phyloP scores from a whole-genome alignment of 2,329 filamentous ascomycete genomes.

The Penicillium sumatraense region DNA sequence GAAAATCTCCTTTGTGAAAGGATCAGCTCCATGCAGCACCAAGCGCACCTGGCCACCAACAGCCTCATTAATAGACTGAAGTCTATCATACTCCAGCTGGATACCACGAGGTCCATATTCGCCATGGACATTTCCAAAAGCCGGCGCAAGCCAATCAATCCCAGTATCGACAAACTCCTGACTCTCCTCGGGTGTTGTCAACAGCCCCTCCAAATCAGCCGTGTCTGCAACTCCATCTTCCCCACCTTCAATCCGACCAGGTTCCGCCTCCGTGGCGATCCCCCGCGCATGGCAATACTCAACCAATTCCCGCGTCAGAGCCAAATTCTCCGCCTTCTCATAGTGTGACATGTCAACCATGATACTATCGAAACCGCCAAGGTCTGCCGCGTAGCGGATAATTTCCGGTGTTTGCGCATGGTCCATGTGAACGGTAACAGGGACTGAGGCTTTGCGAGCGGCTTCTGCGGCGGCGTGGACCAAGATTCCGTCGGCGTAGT shows the following conservation, averaged over 20 bases:
- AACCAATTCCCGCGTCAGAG: constrained; percentile 66
- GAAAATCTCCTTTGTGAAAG: constrained; percentile 60
- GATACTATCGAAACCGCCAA: constrained; percentile 70
- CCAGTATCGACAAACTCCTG: constrained; percentile 72
- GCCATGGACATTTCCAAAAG: constrained; percentile 78
- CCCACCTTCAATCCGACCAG: constrained; percentile 71
- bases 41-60: constrained; percentile 56
- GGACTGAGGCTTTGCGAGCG: constrained; percentile 61
- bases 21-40: constrained; percentile 64
- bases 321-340: constrained; percentile 71
- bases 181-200: constrained; percentile 72
- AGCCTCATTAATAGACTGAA: constrained; percentile 54
- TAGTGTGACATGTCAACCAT: constrained; percentile 80
- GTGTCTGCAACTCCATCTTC: constrained; percentile 77
- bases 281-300: constrained; percentile 66
- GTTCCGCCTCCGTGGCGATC: constrained; percentile 73
- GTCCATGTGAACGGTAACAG: constrained; percentile 68
- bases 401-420: constrained; percentile 68
- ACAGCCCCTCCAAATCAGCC: constrained; percentile 62
- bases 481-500: constrained; percentile 64
- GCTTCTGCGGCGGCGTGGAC: constrained; percentile 62
- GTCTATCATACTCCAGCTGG: constrained; percentile 63
- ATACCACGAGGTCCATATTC: constrained; percentile 70
- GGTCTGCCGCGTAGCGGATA: constrained; percentile 63
- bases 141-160: constrained; percentile 75